phyloP scores from a whole-genome alignment of 768 basidiomycete genomes.

The Mycena chlorophos region DNA sequence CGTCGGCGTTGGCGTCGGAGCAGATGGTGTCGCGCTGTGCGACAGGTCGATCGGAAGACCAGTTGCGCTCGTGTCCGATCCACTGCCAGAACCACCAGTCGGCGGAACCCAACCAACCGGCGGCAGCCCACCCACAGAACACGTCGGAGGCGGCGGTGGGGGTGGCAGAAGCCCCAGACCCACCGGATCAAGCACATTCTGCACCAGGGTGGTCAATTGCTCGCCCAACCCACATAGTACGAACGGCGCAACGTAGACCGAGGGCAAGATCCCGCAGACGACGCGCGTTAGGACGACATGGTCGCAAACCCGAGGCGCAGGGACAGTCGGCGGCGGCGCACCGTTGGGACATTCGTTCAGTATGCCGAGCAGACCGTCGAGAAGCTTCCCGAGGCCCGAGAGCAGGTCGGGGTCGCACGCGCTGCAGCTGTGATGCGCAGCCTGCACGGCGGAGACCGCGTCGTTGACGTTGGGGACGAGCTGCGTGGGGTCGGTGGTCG shows the following conservation, averaged over 20 bases:
- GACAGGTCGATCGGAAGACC: too few relatives aligned
- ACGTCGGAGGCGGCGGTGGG: not conserved
- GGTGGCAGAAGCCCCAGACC: not conserved
- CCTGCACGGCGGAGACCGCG: not conserved
- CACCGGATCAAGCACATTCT: not conserved
- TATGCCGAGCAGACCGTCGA: too few relatives aligned
- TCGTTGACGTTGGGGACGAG: not conserved
- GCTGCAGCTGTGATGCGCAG: not conserved
- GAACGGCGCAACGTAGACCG: not conserved
- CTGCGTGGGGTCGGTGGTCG: not conserved
- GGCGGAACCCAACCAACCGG: not conserved
- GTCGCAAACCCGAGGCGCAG: not conserved
- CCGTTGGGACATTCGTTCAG: not conserved
- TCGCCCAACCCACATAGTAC: not conserved
- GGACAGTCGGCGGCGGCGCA: not conserved
- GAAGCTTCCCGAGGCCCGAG: too few relatives aligned
- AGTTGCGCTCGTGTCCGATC: too few relatives aligned
- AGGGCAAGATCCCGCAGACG: not conserved
- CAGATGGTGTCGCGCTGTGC: too few relatives aligned
- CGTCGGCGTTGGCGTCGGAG: too few relatives aligned
- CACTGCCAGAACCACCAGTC: too few relatives aligned
- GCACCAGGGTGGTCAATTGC: not conserved
- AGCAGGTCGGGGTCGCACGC: not conserved
- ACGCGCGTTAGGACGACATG: not conserved
- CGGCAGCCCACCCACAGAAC: too few relatives aligned